Base-by-base conservation (phyloP, 495 filamentous ascomycete species). In the Paragyromitra xinjiangensis region DNA sequence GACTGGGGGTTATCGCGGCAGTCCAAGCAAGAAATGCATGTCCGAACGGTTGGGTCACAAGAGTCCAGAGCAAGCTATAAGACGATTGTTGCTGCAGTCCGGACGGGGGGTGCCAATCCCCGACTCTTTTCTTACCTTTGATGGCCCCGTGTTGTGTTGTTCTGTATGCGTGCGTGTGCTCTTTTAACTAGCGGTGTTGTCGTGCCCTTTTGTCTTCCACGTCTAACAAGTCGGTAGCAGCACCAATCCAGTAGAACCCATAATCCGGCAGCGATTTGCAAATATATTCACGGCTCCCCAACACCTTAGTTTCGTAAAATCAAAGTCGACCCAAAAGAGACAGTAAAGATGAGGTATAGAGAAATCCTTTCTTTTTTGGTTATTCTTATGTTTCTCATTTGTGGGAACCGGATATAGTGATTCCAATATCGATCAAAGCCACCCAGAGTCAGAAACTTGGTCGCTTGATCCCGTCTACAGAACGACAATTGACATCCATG, bases 401-500 rank as follows among this genome's bases (percentile, higher is more conserved):
- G 56, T 50, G 65, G 61, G 70, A 12, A 42, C 29, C 58, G 62
- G 24, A 29, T 50, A 64, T 65, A 80, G 78, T 67, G 42, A 59
- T 48, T 69, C 68, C 50, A 58, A 78, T 80, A 80, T 75, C 78
- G 58, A 75, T 37, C 64, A 69, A 70, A 79, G 65, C 62, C 81
- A 81, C 59, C 73, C 74, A 12, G 80, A 81, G 73, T 81, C 73
- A 59, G 79, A 81, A 51, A 82, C 81, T 48, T 68, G 69, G 50
- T 63, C 86, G 64, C 84, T 94, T 77, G 88, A 92, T 84, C 85
- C 86, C 58, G 84, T 84, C 69, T 91, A 89, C 82, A 86, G 88
- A 75, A 86, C 91, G 80, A 90, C 89, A 7, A 84, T 93, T 42
- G 85, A 85, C n/a, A 84, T 92, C 78, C 87, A 92, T 79, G 89